A percentile compares a stretch with the other conserved stretches of the same genome.
phyloP scores from a whole-genome alignment of 495 filamentous ascomycete species.

The Massariosphaeria phaeospora region DNA sequence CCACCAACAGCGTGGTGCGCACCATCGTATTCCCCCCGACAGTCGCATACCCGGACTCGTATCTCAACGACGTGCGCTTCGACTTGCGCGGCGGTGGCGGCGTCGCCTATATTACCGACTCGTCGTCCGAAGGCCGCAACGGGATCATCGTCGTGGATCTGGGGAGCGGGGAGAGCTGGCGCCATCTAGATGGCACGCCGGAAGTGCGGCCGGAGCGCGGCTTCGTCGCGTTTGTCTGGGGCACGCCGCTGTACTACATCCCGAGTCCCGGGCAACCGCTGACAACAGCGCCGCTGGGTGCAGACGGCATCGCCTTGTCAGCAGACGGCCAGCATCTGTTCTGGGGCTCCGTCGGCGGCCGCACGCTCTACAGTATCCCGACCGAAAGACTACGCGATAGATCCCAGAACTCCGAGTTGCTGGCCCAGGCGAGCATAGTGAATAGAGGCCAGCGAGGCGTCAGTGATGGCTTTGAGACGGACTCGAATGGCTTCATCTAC shows the following conservation, averaged over 20 bases:
- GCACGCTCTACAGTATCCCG: conserved; percentile 40
- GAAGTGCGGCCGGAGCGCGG: conserved; percentile 39
- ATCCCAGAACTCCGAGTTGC: conserved; percentile 25
- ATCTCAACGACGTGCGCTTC: conserved; percentile 49
- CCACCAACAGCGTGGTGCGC: conserved; percentile 41
- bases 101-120: conserved; percentile 49
- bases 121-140: conserved; percentile 42
- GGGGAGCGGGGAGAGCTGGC: conserved; percentile 45
- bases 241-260: conserved; percentile 37
- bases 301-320: conserved; percentile 43
- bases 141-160: conserved; percentile 47
- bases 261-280: conserved; percentile 31
- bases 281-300: conserved; percentile 35
- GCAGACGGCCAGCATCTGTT: conserved; percentile 41
- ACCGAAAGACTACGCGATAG: conserved; percentile 35
- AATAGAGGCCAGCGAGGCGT: conserved; percentile 34
- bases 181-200: conserved; percentile 41
- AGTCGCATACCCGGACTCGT: conserved; percentile 43
- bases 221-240: conserved; percentile 46
- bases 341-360: conserved; percentile 35
- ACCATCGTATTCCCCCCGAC: conserved; percentile 46
- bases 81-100: conserved; percentile 44
- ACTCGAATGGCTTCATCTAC: conserved; percentile 42
- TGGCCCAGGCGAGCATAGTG: conserved; percentile 31
- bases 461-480: conserved; percentile 39